phyloP scores from a whole-genome alignment of 495 filamentous ascomycete species.

The Pseudotulostoma volvatum region DNA sequence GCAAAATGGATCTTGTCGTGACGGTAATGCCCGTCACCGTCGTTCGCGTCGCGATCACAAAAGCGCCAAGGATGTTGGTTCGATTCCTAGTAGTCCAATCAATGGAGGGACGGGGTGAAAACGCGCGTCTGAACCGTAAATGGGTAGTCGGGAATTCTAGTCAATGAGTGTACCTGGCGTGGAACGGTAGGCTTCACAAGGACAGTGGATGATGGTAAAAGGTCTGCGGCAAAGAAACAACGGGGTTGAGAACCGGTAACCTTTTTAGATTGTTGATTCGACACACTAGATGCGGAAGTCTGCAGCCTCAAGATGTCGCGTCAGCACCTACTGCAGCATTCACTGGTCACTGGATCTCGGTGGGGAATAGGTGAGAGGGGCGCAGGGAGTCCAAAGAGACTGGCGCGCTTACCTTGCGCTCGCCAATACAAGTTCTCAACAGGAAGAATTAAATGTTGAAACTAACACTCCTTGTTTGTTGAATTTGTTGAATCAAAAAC shows the following conservation, averaged over 20 bases:
- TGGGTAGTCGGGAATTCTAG: neutral
- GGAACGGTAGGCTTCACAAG: conserved; percentile 6
- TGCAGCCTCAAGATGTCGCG: conserved; percentile 24
- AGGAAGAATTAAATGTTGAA: no score
- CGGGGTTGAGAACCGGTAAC: conserved; percentile 13
- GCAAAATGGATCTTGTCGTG: conserved; percentile 5
- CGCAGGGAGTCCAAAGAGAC: conserved; percentile 10
- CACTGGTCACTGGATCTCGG: conserved; percentile 27
- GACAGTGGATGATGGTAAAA: conserved; percentile 12
- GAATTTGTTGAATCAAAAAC: conserved; percentile 8
- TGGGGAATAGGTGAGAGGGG: conserved; percentile 10
- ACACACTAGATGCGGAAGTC: conserved; percentile 19
- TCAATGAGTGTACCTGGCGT: neutral
- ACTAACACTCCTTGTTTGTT: neutral
- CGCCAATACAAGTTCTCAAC: conserved; percentile 7
- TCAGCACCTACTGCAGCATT: conserved; percentile 29
- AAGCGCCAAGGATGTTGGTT: conserved; percentile 3
- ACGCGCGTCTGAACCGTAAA: neutral
- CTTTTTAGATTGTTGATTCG: conserved; percentile 26
- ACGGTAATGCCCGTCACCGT: conserved; percentile 11
- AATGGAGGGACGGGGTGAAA: neutral
- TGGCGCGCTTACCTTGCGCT: conserved; percentile 23
- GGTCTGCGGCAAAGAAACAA: conserved; percentile 3
- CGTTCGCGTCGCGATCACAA: conserved; percentile 16
- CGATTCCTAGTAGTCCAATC: neutral